Conservation (phyloP, 257 asterid genomes). For the Coffea eugenioides region DNA sequence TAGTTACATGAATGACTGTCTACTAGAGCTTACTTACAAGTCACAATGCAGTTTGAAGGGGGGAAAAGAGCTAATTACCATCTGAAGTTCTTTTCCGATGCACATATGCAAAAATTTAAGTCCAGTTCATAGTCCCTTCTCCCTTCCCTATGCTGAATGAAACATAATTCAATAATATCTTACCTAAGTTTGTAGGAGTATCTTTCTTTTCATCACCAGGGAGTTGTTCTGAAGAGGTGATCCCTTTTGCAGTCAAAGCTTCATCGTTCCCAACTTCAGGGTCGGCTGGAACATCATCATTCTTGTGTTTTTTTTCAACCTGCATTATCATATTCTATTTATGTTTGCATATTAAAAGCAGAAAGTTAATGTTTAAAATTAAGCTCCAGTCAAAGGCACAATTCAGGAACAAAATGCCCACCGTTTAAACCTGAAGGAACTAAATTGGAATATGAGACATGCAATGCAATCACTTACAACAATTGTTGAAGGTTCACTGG, state of each 20-base stretch:
- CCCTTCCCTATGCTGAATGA: background rate
- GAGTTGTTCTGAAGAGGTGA: constrained; percentile 23
- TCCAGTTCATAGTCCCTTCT: background rate
- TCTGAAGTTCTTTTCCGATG: background rate
- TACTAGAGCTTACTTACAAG: background rate
- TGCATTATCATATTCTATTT: constrained; percentile 33
- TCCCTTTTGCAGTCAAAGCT: constrained; percentile 15
- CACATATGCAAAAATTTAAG: background rate
- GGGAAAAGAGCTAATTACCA: background rate
- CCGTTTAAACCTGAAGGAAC: background rate
- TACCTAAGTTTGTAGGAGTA: constrained; percentile 39
- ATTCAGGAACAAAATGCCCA: background rate
- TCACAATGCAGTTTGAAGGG: background rate
- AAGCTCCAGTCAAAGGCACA: background rate
- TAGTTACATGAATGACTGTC: background rate
- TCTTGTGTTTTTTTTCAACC: constrained; percentile 35
- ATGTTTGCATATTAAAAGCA: constrained; percentile 8
- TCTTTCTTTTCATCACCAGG: constrained; percentile 23
- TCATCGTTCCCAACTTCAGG: constrained; percentile 20
- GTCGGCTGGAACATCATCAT: constrained; percentile 17
- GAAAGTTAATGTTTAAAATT: background rate
- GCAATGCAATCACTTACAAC: constrained; percentile 33
- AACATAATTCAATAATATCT: constrained; percentile 11
- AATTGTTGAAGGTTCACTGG: constrained; percentile 27
- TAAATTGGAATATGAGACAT: background rate